Conservation (phyloP, 305 asterid genomes). For the Nicotiana rustica region DNA sequence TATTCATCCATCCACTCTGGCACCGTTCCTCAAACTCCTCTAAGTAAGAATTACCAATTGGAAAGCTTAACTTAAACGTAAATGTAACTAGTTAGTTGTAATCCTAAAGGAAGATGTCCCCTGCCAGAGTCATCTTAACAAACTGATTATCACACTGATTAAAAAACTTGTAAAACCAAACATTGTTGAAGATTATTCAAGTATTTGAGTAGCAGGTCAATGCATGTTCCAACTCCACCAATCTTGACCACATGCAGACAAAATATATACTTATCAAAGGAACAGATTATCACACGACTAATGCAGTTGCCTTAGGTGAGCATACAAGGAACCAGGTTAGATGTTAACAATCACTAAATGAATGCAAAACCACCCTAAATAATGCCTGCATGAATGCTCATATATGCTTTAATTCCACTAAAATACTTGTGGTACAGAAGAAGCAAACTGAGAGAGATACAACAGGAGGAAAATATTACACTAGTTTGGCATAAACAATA, state of each 20-base stretch:
- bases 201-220: conserved; percentile 6
- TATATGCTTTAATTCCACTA: neutral
- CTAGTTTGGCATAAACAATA: neutral
- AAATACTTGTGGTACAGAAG: conserved; percentile 7
- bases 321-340: conserved; percentile 3
- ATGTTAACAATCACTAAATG: neutral
- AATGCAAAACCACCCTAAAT: conserved; percentile 24
- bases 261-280: neutral
- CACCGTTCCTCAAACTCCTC: neutral
- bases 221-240: neutral
- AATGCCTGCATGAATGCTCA: conserved; percentile 6
- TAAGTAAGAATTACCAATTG: neutral
- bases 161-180: neutral
- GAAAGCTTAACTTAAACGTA: neutral
- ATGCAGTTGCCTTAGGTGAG: conserved; percentile 2
- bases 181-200: neutral
- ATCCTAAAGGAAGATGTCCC: neutral
- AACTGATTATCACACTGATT: conserved; percentile 8
- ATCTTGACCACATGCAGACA: conserved; percentile 4
- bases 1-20: conserved; percentile 3
- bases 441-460: conserved; percentile 18
- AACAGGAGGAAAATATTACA: neutral
- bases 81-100: neutral
- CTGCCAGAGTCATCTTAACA: conserved; percentile 12
- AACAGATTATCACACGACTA: neutral